Conservation (phyloP, 1,139 yeast species). For the Lodderomyces metapsilosis region DNA sequence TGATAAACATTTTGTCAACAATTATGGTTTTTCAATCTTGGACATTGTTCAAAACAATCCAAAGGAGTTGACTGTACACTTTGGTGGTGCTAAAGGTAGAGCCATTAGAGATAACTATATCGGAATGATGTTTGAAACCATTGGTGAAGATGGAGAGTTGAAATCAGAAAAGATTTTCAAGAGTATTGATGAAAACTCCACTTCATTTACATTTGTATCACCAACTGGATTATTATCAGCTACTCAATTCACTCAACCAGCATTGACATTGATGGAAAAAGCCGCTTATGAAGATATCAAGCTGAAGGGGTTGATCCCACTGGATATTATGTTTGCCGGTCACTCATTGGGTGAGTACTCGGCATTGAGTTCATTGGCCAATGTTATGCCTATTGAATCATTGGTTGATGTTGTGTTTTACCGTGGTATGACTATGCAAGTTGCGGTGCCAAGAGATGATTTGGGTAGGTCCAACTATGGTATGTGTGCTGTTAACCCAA, state of each 20-base stretch:
- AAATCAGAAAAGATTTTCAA: slow-evolving; percentile 94
- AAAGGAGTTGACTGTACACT: slow-evolving; percentile 89
- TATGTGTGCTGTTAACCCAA: slow-evolving; percentile 98
- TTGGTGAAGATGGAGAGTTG: slow-evolving; percentile 79
- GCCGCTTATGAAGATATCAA: slow-evolving; percentile 98
- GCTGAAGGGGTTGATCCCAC: slow-evolving; percentile 92
- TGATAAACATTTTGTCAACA: slow-evolving; percentile 84
- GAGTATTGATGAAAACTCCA: slow-evolving; percentile 77
- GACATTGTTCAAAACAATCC: slow-evolving; percentile 97
- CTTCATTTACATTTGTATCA: slow-evolving; percentile 83
- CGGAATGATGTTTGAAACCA: slow-evolving; percentile 96
- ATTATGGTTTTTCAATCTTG: slow-evolving; percentile 95
- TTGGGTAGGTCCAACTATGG: slow-evolving; percentile 97
- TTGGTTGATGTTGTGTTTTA: slow-evolving; percentile 97
- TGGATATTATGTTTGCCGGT: slow-evolving; percentile 95
- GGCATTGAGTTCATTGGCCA: slow-evolving; percentile 94
- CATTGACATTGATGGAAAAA: slow-evolving; percentile 97
- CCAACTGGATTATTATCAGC: slow-evolving; percentile 96
- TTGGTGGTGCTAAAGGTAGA: slow-evolving; percentile 98
- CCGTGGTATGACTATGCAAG: slow-evolving; percentile 99
- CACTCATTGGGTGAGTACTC: slow-evolving; percentile 99
- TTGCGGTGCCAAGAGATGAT: slow-evolving; percentile 96
- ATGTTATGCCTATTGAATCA: slow-evolving; percentile 98
- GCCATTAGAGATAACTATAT: slow-evolving; percentile 91
- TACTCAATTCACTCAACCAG: slow-evolving; percentile 99